Evolutionary conservation across 1,284 basidiomycete species (phyloP).

Genomic region (Cutaneotrichosporon cavernicola): DNA sequence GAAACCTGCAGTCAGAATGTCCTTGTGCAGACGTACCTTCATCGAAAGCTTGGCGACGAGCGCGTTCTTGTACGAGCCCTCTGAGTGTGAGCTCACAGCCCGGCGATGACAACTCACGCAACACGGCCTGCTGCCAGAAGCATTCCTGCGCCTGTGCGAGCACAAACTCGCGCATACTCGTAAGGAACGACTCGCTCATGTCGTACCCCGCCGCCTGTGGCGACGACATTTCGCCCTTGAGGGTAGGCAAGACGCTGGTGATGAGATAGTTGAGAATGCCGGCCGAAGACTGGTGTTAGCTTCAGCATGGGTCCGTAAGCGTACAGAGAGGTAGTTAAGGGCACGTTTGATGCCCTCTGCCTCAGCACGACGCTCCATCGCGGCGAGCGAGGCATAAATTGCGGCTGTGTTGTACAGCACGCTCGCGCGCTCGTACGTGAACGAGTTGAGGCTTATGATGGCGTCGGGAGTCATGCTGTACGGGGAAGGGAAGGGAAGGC

Average conservation of each 20-base stretch:
- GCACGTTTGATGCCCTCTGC: constrained; percentile 73
- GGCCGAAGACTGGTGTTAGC: constrained; percentile 63
- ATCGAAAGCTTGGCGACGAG: constrained; percentile 82
- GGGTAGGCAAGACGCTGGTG: constrained; percentile 60
- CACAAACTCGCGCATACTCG: constrained; percentile 71
- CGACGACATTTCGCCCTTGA: constrained; percentile 58
- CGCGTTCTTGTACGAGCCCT: constrained; percentile 76
- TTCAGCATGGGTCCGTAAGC: constrained; percentile 27
- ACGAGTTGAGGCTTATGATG: constrained; percentile 66
- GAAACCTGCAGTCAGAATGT: constrained; percentile 58
- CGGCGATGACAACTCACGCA: constrained; percentile 59
- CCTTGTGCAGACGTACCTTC: constrained; percentile 55
- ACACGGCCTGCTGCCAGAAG: constrained; percentile 88
- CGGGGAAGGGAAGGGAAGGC: constrained; percentile 64
- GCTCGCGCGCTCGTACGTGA: constrained; percentile 73
- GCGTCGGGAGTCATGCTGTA: constrained; percentile 55
- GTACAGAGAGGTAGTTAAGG: constrained; percentile 68
- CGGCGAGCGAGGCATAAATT: constrained; percentile 61
- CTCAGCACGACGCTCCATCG: constrained; percentile 63
- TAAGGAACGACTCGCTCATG: constrained; percentile 64
- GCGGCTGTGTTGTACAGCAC: constrained; percentile 82
- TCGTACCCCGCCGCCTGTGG: constrained; percentile 57
- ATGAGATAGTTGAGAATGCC: constrained; percentile 70
- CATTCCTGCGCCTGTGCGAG: constrained; percentile 96
- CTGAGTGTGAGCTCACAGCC: constrained; percentile 26